Percentiles rank a stretch among this genome's conserved stretches.
These are phyloP conservation scores for Phyllosticta capitalensis DNA, from an alignment of 2,329 filamentous ascomycete species.

Conservation along the genomic window DNA sequence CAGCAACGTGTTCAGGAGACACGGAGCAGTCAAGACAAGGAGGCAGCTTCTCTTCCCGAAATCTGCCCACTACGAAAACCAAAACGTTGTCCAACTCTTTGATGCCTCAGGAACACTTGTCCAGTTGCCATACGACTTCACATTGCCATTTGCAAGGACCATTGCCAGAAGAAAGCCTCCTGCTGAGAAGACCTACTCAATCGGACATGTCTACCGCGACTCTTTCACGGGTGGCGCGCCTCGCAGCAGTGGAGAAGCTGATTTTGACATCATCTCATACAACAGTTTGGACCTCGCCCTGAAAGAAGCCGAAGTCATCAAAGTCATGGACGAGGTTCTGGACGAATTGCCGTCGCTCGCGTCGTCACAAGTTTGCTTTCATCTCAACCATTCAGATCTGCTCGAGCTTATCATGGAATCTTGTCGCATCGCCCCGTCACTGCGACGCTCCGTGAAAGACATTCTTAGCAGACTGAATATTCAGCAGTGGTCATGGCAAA, in stretches of 20 bases:
- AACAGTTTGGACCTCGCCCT: conserved; percentile 72
- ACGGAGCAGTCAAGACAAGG: conserved; percentile 76
- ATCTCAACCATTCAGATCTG: conserved; percentile 80
- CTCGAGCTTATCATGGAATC: conserved; percentile 83
- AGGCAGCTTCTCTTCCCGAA: conserved; percentile 71
- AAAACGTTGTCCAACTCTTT: conserved; percentile 67
- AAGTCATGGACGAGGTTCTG: conserved; percentile 87
- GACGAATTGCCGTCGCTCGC: conserved; percentile 67
- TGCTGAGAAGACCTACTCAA: conserved; percentile 70
- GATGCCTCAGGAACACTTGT: conserved; percentile 79
- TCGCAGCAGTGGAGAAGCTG: conserved; percentile 73
- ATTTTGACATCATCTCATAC: conserved; percentile 90
- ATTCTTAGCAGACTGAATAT: conserved; percentile 81
- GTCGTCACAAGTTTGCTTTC: conserved; percentile 70
- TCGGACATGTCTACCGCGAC: conserved; percentile 81
- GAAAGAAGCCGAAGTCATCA: conserved; percentile 89
- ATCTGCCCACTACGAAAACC: conserved; percentile 62
- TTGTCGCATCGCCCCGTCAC: conserved; percentile 64
- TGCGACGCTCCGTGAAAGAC: conserved; percentile 67
- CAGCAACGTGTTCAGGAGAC: conserved; percentile 70
- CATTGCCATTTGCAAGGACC: conserved; percentile 75
- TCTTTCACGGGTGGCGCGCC: conserved; percentile 72
- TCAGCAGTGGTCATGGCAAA: conserved; percentile 68
- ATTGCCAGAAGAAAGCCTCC: conserved; percentile 62
- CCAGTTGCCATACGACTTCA: conserved; percentile 90